These are phyloP conservation scores for Sugiyamaella castrensis DNA, from an alignment of 1,139 yeast genomes.

Conservation along the genomic window DNA sequence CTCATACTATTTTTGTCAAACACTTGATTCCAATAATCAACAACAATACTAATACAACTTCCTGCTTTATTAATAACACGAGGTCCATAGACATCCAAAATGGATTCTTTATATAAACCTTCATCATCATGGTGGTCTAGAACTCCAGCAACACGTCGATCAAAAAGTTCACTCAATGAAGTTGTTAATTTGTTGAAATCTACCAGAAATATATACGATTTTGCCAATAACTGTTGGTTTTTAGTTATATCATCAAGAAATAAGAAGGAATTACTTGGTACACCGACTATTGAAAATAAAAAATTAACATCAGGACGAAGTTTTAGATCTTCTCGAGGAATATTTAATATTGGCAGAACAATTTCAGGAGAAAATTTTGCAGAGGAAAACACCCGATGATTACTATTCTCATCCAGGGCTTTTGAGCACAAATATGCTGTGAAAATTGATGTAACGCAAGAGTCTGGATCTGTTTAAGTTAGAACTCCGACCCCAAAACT, in stretches of 20 bases:
- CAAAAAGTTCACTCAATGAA: constrained; percentile 36
- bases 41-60: constrained; percentile 73
- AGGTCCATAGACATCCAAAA: constrained; percentile 44
- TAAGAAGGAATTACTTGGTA: constrained; percentile 51
- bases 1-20: constrained; percentile 17
- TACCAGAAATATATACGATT: constrained; percentile 55
- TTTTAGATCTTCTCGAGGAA: constrained; percentile 60
- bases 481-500: background rate
- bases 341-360: constrained; percentile 68
- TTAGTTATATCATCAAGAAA: constrained; percentile 62
- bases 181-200: constrained; percentile 81
- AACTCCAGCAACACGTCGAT: constrained; percentile 51
- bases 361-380: constrained; percentile 16
- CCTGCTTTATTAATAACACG: constrained; percentile 62
- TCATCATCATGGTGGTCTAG: constrained; percentile 90
- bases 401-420: constrained; percentile 11
- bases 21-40: constrained; percentile 53
- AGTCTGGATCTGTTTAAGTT: constrained; percentile 60
- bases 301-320: constrained; percentile 68
- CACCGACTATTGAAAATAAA: constrained; percentile 49
- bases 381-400: background rate
- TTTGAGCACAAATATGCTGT: constrained; percentile 57
- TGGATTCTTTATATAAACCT: constrained; percentile 41
- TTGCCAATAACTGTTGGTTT: constrained; percentile 1
- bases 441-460: constrained; percentile 70